A percentile compares a stretch with the other conserved stretches of the same genome.
phyloP scores from a whole-genome alignment of 2,329 filamentous ascomycete genomes.

The Epichloe scottii region DNA sequence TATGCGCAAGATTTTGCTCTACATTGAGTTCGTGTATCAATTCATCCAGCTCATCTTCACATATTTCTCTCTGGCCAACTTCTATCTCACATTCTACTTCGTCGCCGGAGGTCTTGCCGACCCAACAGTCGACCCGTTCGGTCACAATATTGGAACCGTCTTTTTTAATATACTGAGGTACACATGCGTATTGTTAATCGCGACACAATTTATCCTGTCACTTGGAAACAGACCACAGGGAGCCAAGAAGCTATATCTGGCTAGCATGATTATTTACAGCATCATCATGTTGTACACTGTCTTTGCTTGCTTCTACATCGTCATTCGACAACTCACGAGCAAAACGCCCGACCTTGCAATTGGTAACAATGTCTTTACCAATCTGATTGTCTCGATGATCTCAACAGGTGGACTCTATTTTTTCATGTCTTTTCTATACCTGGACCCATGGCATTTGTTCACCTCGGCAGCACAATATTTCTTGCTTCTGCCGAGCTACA shows the following conservation, averaged over 20 bases:
- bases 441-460: conserved; percentile 99
- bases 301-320: conserved; percentile 80
- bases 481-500: conserved; percentile 79
- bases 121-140: conserved; percentile 73
- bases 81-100: conserved; percentile 98
- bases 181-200: conserved; percentile 73
- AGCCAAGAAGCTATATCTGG: conserved; percentile 78
- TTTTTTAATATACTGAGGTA: conserved; percentile 85
- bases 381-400: conserved; percentile 78
- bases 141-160: conserved; percentile 68
- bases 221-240: conserved; percentile 95
- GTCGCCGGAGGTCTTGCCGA: conserved; percentile 84
- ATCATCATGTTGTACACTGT: conserved; percentile 95
- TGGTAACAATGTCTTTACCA: conserved; percentile 86
- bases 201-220: conserved; percentile 89
- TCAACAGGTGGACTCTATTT: conserved; percentile 93
- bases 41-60: conserved; percentile 88
- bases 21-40: conserved; percentile 93
- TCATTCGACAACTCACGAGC: conserved; percentile 62
- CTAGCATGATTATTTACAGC: conserved; percentile 77
- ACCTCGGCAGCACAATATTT: conserved; percentile 89
- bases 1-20: conserved; percentile 76
- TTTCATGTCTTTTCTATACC: conserved; percentile 88
- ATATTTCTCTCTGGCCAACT: conserved; percentile 96
- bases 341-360: conserved; percentile 38